Base-by-base conservation (phyloP, 75 land plant genomes). In the Larix kaempferi region DNA sequence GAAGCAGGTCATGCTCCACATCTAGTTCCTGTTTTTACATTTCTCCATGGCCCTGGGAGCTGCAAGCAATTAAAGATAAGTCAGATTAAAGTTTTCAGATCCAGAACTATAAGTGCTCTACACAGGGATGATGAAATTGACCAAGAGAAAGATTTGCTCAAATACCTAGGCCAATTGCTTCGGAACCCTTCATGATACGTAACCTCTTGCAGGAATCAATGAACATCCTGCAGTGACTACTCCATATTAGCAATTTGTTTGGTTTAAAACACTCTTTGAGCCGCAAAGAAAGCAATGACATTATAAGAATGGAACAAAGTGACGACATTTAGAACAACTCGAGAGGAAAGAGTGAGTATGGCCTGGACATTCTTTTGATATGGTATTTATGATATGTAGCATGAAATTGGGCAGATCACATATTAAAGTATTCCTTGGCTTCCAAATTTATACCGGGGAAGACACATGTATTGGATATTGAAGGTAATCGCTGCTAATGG, bases 111-210 rank as follows among this genome's bases (percentile, higher is more conserved):
- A 21, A 74, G 26, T 74, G 12, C 6, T 25, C 64, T 25, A 6
- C 19, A 52, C 21, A 25, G 5, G 15, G 4, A 15, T 66, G 12
- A 29, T 69, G 72, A 8, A 21, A 69, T 22, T 69, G 72, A 12
- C 25, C 22, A 69, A 2, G 41, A 49, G 52, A 41, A 7, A 69
- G 72, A 41, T 37, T 69, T 10, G 37, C 6, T 39, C 49, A 27
- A 67, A 25, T 86, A 91, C 93, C 91, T 59, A 91, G 82, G 59
- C 91, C 93, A 82, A 85, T 91, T 37, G 93, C 93, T 49, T 89
- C 93, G 13, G 91, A 86, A 33, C 91, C 89, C 76, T 89, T 91
- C 93, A 91, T 89, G 78, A 91, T 91, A 61, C 93, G 81, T 39
- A 91, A 66, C 76, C 93, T 82, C 77, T 82, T 89, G 77, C 90